A percentile compares a stretch with the other conserved stretches of the same genome.
These are phyloP conservation scores for Aspergillus sp. DNA, from an alignment of 2,329 filamentous ascomycete genomes.

Conservation along the genomic window DNA sequence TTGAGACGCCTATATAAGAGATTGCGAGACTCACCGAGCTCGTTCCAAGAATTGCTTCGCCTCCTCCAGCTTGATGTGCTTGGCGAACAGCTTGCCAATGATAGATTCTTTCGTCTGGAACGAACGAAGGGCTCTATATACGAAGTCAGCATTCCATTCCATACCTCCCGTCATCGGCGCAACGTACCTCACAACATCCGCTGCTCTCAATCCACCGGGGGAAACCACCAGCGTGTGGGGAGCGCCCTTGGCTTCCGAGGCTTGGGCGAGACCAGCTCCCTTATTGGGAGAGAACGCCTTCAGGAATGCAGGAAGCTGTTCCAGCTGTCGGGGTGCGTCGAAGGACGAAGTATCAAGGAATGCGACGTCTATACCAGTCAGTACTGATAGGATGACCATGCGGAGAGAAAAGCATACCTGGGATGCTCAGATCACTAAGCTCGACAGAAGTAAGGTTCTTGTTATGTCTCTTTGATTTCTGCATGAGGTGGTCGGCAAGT, in stretches of 20 bases:
- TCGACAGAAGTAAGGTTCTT: slow-evolving; percentile 79
- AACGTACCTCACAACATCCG: slow-evolving; percentile 71
- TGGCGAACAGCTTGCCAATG: slow-evolving; percentile 92
- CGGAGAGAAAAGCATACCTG: slow-evolving; percentile 53
- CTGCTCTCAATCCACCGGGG: slow-evolving; percentile 77
- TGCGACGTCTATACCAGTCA: slow-evolving; percentile 56
- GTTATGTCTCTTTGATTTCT: slow-evolving; percentile 74
- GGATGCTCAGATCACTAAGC: slow-evolving; percentile 75
- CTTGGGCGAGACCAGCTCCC: slow-evolving; percentile 58
- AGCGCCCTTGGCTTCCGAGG: slow-evolving; percentile 66
- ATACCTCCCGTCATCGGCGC: neutral
- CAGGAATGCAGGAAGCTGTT: slow-evolving; percentile 75
- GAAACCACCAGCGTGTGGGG: slow-evolving; percentile 90
- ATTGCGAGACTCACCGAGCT: slow-evolving; percentile 43
- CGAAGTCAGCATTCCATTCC: neutral
- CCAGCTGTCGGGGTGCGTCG: slow-evolving; percentile 62
- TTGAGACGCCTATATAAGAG: neutral
- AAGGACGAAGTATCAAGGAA: slow-evolving; percentile 80
- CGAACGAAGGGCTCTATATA: slow-evolving; percentile 64
- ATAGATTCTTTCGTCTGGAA: slow-evolving; percentile 75
- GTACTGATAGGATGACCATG: neutral
- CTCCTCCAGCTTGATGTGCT: slow-evolving; percentile 94
- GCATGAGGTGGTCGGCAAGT: slow-evolving; percentile 79
- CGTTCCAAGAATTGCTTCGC: slow-evolving; percentile 72
- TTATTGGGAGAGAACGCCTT: slow-evolving; percentile 58